A percentile compares a stretch with the other conserved stretches of the same genome.
phyloP scores from a whole-genome alignment of 2,329 filamentous ascomycete species.

The Fusarium odoratissimum region DNA sequence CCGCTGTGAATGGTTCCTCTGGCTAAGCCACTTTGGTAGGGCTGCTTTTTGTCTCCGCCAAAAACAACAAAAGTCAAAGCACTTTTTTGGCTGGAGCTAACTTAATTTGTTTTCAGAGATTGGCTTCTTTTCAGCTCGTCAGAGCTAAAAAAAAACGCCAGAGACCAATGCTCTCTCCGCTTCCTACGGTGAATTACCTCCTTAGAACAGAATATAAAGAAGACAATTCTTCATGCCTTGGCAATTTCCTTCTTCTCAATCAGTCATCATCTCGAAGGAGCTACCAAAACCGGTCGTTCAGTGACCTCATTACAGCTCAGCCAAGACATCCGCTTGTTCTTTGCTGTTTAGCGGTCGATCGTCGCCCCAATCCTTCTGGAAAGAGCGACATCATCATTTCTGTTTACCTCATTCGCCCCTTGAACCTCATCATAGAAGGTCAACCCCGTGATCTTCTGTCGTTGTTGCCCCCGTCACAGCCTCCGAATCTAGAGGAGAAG shows the following conservation, averaged over 20 bases:
- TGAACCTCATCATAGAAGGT: neutral
- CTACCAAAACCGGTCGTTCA: constrained; percentile 7
- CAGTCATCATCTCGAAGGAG: neutral
- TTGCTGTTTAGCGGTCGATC: constrained; percentile 26
- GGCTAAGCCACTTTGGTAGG: constrained; percentile 2
- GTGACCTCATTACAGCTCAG: constrained; percentile 27
- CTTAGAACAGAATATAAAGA: neutral
- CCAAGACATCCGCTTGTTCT: constrained; percentile 9
- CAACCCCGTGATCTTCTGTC: constrained; percentile 1
- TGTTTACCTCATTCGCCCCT: constrained; percentile 13
- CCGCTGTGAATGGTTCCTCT: neutral
- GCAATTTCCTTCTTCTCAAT: neutral
- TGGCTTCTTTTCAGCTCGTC: constrained; percentile 14
- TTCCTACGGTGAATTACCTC: neutral
- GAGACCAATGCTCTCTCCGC: neutral
- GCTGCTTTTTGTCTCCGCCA: neutral
- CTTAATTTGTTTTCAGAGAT: constrained; percentile 10
- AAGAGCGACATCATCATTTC: constrained; percentile 23
- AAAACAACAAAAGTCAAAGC: constrained; percentile 1
- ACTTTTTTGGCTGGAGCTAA: constrained; percentile 6
- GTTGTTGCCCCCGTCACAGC: constrained; percentile 1
- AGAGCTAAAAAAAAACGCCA: constrained; percentile 1
- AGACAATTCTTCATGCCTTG: neutral
- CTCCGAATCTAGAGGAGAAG: neutral
- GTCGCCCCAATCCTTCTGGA: constrained; percentile 9